A percentile compares a stretch with the other conserved stretches of the same genome.
Conservation (phyloP, 352 stramenopile species). For the Pythium grandisporangium region DNA sequence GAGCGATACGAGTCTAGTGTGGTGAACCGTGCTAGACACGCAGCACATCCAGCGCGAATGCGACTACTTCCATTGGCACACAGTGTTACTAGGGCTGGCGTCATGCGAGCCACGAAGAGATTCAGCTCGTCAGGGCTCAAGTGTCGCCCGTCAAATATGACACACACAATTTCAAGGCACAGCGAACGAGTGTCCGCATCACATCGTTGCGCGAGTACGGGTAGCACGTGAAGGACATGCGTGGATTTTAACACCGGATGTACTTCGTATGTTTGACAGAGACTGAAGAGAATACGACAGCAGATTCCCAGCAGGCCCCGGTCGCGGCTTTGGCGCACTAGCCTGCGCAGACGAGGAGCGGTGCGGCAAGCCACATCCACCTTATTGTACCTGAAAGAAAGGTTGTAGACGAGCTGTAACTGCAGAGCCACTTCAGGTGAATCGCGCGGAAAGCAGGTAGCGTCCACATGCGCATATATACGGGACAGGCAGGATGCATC, state of each 20-base stretch:
- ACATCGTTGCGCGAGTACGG: conserved; percentile 23
- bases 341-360: conserved; percentile 20
- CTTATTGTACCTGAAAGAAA: conserved; percentile 60
- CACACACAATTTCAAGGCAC: conserved; percentile 56
- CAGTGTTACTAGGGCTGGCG: conserved; percentile 31
- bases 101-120: conserved; percentile 26
- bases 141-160: conserved; percentile 48
- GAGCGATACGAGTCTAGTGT: conserved; percentile 42
- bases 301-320: conserved; percentile 24
- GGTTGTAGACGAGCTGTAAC: conserved; percentile 63
- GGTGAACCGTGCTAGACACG: conserved; percentile 61
- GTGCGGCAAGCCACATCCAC: conserved; percentile 29
- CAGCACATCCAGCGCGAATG: conserved; percentile 36
- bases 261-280: conserved; percentile 55
- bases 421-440: conserved; percentile 48
- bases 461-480: conserved; percentile 40
- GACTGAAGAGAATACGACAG: conserved; percentile 45
- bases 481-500: too few relatives aligned
- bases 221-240: conserved; percentile 21
- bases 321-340: conserved; percentile 9
- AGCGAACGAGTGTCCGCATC: conserved; percentile 22
- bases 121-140: conserved; percentile 28
- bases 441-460: conserved; percentile 20
- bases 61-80: conserved; percentile 13
- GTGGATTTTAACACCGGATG: conserved; percentile 27